Conservation (phyloP, 2,329 filamentous ascomycete species). For the Colletotrichum eleusines region DNA sequence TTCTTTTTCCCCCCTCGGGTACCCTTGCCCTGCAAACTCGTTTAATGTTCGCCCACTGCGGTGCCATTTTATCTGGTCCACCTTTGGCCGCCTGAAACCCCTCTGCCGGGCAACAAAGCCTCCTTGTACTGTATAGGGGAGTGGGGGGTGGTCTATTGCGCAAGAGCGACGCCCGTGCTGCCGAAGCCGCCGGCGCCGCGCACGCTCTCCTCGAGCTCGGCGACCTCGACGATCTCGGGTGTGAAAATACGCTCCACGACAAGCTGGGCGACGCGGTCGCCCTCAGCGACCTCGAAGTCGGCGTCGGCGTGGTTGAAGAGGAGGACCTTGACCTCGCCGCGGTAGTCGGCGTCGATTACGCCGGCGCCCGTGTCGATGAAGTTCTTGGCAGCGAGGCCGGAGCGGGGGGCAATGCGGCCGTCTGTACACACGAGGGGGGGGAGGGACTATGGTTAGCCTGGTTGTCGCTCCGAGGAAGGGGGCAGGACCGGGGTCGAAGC, state of each 20-base stretch:
- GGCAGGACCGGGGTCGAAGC: background rate
- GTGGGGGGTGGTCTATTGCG: constrained; percentile 14
- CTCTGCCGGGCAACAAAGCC: background rate
- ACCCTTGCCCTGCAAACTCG: background rate
- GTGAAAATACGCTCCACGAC: constrained; percentile 95
- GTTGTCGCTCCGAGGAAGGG: background rate
- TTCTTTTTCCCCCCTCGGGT: background rate
- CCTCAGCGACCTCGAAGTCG: constrained; percentile 85
- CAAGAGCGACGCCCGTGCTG: constrained; percentile 74
- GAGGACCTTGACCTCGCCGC: constrained; percentile 92
- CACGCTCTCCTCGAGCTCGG: constrained; percentile 89
- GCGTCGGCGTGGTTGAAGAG: constrained; percentile 91
- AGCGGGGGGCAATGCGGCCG: constrained; percentile 89
- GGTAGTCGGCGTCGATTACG: constrained; percentile 97
- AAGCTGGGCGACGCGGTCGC: constrained; percentile 93
- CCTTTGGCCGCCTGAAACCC: background rate
- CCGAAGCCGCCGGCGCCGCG: constrained; percentile 92
- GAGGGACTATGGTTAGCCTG: constrained; percentile 18
- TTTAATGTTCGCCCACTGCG: background rate
- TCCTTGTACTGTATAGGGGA: background rate
- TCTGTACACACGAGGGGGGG: constrained; percentile 62
- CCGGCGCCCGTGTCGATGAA: constrained; percentile 97
- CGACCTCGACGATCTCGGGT: constrained; percentile 89
- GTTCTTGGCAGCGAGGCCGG: constrained; percentile 92
- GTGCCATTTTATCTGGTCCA: background rate